phyloP scores from a whole-genome alignment of 164 flowering plant species.

The Amborella trichopoda region DNA sequence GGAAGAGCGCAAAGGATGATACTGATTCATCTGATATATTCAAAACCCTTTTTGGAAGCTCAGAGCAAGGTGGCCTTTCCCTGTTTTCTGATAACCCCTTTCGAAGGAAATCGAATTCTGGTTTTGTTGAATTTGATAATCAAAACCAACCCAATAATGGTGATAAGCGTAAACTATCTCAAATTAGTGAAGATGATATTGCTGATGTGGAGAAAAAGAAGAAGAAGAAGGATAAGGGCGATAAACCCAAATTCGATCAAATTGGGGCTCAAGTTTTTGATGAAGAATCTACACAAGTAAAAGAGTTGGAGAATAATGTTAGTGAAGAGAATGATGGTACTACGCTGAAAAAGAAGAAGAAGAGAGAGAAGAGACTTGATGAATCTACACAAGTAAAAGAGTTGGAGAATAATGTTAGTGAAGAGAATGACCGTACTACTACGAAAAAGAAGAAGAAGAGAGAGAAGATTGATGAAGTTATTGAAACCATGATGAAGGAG shows the following conservation, averaged over 20 bases:
- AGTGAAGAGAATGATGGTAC: constrained; percentile 3
- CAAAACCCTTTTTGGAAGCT: constrained; percentile 42
- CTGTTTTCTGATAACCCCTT: constrained; percentile 51
- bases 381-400: background rate
- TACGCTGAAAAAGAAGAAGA: background rate
- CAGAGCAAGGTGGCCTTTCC: constrained; percentile 16
- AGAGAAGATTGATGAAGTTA: constrained; percentile 62
- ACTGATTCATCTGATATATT: constrained; percentile 27
- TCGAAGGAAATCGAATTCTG: constrained; percentile 24
- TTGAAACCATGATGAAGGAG: constrained; percentile 41
- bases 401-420: constrained; percentile 10
- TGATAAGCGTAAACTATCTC: background rate
- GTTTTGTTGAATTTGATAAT: background rate
- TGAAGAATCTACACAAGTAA: no score
- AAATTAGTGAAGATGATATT: background rate
- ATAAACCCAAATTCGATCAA: constrained; percentile 4
- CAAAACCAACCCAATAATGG: constrained; percentile 3
- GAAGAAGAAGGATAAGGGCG: constrained; percentile 10
- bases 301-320: no score
- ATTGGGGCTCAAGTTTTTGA: no score
- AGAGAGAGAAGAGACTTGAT: background rate
- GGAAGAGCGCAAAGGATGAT: constrained; percentile 1
- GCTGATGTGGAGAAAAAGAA: constrained; percentile 15
- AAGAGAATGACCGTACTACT: background rate
- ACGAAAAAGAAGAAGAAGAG: constrained; percentile 30